Conservation (phyloP, 192 early-diverging fungal genomes). For the Piromyces finnis region DNA sequence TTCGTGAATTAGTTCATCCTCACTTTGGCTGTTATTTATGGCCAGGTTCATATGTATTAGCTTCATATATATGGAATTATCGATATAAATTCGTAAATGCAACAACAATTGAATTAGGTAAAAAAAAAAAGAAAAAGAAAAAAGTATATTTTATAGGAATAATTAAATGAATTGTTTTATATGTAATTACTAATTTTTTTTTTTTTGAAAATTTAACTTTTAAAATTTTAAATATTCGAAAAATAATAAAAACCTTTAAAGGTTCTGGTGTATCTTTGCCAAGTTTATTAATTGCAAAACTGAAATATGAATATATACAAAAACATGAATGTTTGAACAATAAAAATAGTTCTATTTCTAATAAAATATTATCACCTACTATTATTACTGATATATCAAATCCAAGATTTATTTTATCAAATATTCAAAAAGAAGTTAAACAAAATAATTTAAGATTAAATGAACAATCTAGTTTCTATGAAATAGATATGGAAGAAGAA, state of each 20-base stretch:
- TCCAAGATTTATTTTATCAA: not conserved
- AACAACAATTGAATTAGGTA: not conserved
- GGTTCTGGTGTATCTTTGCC: slow-evolving; percentile 50
- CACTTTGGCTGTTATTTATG: slow-evolving; percentile 50
- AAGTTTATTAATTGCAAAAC: slow-evolving; percentile 20
- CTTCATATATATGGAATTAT: slow-evolving; percentile 28
- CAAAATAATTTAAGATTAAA: not conserved
- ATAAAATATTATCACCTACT: not conserved
- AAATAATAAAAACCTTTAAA: too few species aligned
- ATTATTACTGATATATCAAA: not conserved
- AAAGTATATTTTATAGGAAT: too few species aligned
- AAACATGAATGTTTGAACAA: not conserved
- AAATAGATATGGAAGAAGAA: not conserved
- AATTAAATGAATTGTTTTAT: too few species aligned
- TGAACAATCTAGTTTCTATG: not conserved
- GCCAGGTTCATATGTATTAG: slow-evolving; percentile 49
- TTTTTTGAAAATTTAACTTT: too few species aligned
- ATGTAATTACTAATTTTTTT: too few species aligned
- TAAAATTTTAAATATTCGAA: too few species aligned
- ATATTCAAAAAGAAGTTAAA: not conserved
- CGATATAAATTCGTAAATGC: slow-evolving; percentile 3
- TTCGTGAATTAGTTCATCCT: slow-evolving; percentile 28
- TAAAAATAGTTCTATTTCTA: not conserved
- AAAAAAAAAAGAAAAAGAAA: too few species aligned
- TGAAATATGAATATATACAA: not conserved